Evolutionary conservation across 2,329 filamentous ascomycete genomes (phyloP).

Genomic region (Cadophora sp.): DNA sequence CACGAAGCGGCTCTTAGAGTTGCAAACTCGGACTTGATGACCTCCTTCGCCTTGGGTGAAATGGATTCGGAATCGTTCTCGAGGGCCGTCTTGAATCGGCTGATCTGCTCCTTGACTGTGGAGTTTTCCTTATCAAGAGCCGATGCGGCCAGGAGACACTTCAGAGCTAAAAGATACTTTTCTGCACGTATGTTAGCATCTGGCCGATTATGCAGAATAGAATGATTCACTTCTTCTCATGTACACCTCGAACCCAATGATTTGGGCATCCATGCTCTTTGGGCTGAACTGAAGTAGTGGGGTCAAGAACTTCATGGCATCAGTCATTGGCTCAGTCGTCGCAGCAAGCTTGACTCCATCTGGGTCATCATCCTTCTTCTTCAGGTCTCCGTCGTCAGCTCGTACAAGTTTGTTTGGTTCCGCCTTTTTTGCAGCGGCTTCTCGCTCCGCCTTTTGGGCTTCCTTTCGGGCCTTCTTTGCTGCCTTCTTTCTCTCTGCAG

Average conservation of each 20-base stretch:
- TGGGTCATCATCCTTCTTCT: constrained; percentile 92
- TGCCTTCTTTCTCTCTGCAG: constrained; percentile 81
- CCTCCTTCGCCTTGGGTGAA: constrained; percentile 68
- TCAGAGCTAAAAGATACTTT: constrained; percentile 87
- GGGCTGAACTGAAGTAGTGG: constrained; percentile 85
- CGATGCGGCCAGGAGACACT: constrained; percentile 79
- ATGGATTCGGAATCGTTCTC: constrained; percentile 64
- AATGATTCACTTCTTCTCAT: constrained; percentile 74
- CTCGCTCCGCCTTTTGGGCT: constrained; percentile 74
- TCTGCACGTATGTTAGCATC: constrained; percentile 56
- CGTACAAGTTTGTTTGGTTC: constrained; percentile 79
- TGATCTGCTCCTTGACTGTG: constrained; percentile 76
- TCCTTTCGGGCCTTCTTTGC: constrained; percentile 91
- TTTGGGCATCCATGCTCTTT: constrained; percentile 81
- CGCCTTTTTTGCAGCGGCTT: constrained; percentile 81
- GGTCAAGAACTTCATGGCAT: constrained; percentile 84
- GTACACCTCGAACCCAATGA: constrained; percentile 89
- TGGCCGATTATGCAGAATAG: constrained; percentile 1
- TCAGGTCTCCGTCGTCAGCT: constrained; percentile 66
- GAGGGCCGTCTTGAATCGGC: constrained; percentile 71
- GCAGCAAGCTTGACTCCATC: constrained; percentile 79
- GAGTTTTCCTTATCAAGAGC: constrained; percentile 73
- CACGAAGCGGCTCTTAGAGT: constrained; percentile 57
- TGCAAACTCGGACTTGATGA: constrained; percentile 73
- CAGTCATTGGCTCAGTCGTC: constrained; percentile 82